Percentiles rank a stretch among this genome's conserved stretches.
Evolutionary conservation across 2,329 filamentous ascomycete species (phyloP).

Genomic region (Bertia moriformis): DNA sequence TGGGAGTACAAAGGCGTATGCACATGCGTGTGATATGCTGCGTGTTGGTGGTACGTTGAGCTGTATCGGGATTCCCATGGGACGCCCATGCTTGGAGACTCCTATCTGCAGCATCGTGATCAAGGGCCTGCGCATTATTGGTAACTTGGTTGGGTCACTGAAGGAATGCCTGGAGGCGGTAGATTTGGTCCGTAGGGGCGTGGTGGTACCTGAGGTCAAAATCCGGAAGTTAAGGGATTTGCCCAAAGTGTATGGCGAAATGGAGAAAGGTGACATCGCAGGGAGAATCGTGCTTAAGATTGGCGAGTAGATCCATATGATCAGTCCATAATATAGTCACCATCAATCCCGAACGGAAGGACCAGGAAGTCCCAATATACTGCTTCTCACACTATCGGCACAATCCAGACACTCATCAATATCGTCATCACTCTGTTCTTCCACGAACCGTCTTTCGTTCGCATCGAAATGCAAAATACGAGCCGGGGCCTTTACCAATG

Average conservation of each 20-base stretch:
- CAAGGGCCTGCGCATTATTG: slow-evolving; percentile 23
- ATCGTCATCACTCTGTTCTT: too few relatives aligned
- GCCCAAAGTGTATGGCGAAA: slow-evolving; percentile 23
- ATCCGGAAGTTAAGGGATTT: slow-evolving; percentile 24
- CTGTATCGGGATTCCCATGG: slow-evolving; percentile 26
- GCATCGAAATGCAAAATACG: too few relatives aligned
- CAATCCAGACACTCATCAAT: too few relatives aligned
- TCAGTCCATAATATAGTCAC: too few relatives aligned
- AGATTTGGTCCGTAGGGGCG: slow-evolving; percentile 21
- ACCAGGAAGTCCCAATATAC: too few relatives aligned
- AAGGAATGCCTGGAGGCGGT: slow-evolving; percentile 29
- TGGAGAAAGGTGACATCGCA: slow-evolving; percentile 25
- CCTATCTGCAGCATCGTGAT: slow-evolving; percentile 26
- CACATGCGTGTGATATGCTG: slow-evolving; percentile 25
- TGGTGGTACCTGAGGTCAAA: slow-evolving; percentile 23
- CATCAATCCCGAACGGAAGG: too few relatives aligned
- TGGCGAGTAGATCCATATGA: slow-evolving; percentile 9
- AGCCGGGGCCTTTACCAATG: slow-evolving; percentile 10
- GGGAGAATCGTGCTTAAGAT: slow-evolving; percentile 25
- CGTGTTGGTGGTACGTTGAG: slow-evolving; percentile 24
- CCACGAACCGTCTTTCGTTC: too few relatives aligned
- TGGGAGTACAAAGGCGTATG: slow-evolving; percentile 22
- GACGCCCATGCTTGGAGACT: slow-evolving; percentile 18
- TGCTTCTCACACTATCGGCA: too few relatives aligned
- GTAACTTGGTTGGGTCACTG: slow-evolving; percentile 25